Base-by-base conservation (phyloP, 805 yeast species). In the Hanseniaspora opuntiae region DNA sequence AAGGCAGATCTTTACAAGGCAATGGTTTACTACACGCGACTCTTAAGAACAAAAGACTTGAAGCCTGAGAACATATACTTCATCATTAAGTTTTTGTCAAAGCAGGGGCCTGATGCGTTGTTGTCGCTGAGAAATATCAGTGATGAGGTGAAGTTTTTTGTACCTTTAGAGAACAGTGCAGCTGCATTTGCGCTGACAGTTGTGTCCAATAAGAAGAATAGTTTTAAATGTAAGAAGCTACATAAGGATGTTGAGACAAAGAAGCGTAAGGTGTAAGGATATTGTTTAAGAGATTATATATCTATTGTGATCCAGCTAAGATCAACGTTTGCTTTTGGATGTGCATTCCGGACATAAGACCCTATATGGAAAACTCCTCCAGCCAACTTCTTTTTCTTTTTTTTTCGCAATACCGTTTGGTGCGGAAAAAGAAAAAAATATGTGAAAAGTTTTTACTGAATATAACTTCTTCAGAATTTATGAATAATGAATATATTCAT, bases 61-160 rank as follows among this genome's bases (percentile, higher is more conserved):
- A 44, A 44, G 16, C 46, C 46, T 2, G 46, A 44, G 10, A 44
- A 44, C 46, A n/a, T 44, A 14, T 44, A 44, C 46, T 44, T 44
- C 37, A 44, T 44, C 24, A 44, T 44, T 11, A 44, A 44, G 24
- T 44, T 25, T 17, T 17, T 44, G 16, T 25, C 46, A 0, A 25
- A 30, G 5, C 46, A 44, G 24, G 46, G 46, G 5, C 46, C 46
- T 11, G 36, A 44, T 6, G 46, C 46, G 3, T 19, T 44, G 36
- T 12, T 44, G 3, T 44, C 46, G 2, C 7, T 28, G 46, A 44
- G 32, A 17, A 44, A 30, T 12, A 44, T 44, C 2, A 25, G 36
- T 11, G 46, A 44, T n/a, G 46, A 44, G 36, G 22, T 44, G n/a
- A 44, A 20, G 25, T 44, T 44, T 14, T 44, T 44, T 30, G n/a